phyloP scores from a whole-genome alignment of 1,284 basidiomycete species.

The Lentinus polychrous region DNA sequence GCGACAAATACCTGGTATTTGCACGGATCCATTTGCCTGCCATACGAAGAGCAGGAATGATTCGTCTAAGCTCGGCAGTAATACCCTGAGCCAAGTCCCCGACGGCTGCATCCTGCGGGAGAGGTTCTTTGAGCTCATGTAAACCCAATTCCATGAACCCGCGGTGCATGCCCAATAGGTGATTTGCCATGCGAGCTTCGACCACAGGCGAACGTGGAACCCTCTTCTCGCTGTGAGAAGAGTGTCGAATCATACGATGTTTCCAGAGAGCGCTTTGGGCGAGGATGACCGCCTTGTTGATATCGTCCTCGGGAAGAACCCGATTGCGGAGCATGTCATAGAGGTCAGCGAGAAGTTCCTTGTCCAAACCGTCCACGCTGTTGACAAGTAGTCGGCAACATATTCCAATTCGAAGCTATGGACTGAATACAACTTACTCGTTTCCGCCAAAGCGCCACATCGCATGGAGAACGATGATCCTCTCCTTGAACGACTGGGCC shows the following conservation, averaged over 20 bases:
- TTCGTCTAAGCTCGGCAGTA: slow-evolving; percentile 79
- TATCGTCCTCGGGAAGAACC: slow-evolving; percentile 68
- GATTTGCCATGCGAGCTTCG: slow-evolving; percentile 67
- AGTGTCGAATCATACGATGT: slow-evolving; percentile 56
- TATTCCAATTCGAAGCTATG: slow-evolving; percentile 34
- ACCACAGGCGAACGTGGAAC: slow-evolving; percentile 22
- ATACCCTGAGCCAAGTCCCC: slow-evolving; percentile 74
- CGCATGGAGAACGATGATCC: slow-evolving; percentile 66
- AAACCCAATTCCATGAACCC: slow-evolving; percentile 65
- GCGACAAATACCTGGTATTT: slow-evolving; percentile 68
- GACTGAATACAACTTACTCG: slow-evolving; percentile 46
- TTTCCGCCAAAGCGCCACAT: slow-evolving; percentile 56
- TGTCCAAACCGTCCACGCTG: slow-evolving; percentile 13
- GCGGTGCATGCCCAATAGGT: slow-evolving; percentile 68
- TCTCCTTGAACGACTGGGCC: slow-evolving; percentile 63
- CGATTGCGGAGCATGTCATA: slow-evolving; percentile 56
- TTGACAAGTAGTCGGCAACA: not conserved
- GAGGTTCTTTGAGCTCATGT: slow-evolving; percentile 42
- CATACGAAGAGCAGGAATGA: slow-evolving; percentile 82
- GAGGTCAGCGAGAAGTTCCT: slow-evolving; percentile 48
- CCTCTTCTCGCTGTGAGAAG: slow-evolving; percentile 25
- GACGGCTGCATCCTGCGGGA: slow-evolving; percentile 45
- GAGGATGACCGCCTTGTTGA: slow-evolving; percentile 70
- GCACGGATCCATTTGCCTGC: slow-evolving; percentile 84
- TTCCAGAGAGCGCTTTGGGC: slow-evolving; percentile 80